Evolutionary conservation across 805 yeast species (phyloP), one percentile per base, ranked within the genome.

Genomic region (Cyberlindnera samutprakarnensis): DNA sequence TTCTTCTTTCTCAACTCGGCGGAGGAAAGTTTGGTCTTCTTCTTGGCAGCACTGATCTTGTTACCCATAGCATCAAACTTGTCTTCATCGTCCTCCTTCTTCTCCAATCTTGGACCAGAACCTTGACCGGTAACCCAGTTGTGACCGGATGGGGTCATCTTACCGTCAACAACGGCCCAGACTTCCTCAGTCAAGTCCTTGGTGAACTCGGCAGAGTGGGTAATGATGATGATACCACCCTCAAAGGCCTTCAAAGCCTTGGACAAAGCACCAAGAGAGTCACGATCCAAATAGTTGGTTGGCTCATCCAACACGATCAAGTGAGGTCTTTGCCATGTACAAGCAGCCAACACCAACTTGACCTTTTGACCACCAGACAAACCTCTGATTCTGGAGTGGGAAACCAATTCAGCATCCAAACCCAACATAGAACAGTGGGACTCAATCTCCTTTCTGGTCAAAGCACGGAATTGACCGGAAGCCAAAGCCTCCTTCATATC

Each of bases 121-220:
- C 99, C 99, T 78, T 92, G 99, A 71, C 99, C 99, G 58, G 84
- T 78, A 57, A 92, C 99, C 99, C 99, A 92, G 83, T 92, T 94
- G 76, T 92, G 98, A 68, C 99, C 99, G 54, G 99, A 92, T 69
- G 98, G 98, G 62, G 95, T 84, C 99, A 92, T 92, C 54, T 54
- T 68, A 83, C 99, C 99, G 74, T 90, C 88, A 51, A 84, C 62
- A 51, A 92, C 98, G 61, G 98, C 96, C 99, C 99, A 92, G 61
- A 92, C 97, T 79, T 92, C 99, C 73, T 92, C 97, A 65, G 98
- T 92, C 68, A 92, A 72, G 66, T 88, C 86, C 80, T 90, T 86
- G 70, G 98, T 92, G 86, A 92, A 92, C 78, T 92, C 99, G 62
- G 97, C 96, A 69, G 98, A 92, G 80, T 92, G 99, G 55, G 99